phyloP scores from a whole-genome alignment of 805 yeast genomes.

The Saccharomycopsis guyanensis region DNA sequence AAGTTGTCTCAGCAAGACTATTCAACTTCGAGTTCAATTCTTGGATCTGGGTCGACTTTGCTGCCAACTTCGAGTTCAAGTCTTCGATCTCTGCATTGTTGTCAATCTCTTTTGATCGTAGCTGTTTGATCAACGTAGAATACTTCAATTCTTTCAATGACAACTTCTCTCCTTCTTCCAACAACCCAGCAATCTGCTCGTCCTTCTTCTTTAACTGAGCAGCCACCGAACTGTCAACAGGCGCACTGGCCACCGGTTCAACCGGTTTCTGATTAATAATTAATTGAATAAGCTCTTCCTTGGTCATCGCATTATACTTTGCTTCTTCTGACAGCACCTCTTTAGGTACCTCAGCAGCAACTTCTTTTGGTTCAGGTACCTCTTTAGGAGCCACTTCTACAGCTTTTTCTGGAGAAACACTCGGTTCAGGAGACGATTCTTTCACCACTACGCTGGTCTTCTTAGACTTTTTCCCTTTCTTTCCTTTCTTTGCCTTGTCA shows the following conservation, averaged over 20 bases:
- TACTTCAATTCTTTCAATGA: slow-evolving; percentile 64
- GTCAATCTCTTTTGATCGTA: slow-evolving; percentile 41
- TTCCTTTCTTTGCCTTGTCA: slow-evolving; percentile 29
- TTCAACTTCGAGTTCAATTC: slow-evolving; percentile 27
- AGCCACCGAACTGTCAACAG: slow-evolving; percentile 12
- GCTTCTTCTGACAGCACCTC: not conserved
- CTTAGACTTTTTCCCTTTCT: slow-evolving; percentile 28
- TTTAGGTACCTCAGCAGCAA: not conserved
- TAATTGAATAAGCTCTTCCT: not conserved
- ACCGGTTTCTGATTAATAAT: slow-evolving; percentile 7
- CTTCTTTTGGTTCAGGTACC: not conserved
- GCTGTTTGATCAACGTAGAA: slow-evolving; percentile 55
- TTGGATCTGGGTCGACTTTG: slow-evolving; percentile 34
- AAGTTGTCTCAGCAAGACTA: slow-evolving; percentile 6
- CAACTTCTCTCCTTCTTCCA: slow-evolving; percentile 70
- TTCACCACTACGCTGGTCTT: slow-evolving; percentile 22
- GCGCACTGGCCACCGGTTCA: not conserved
- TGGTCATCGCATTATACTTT: slow-evolving; percentile 1
- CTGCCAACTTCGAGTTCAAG: slow-evolving; percentile 25
- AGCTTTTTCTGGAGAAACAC: not conserved
- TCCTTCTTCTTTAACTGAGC: slow-evolving; percentile 40
- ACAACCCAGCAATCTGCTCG: slow-evolving; percentile 51
- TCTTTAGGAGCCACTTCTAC: not conserved
- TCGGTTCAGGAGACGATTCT: not conserved
- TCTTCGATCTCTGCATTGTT: slow-evolving; percentile 31